Evolutionary conservation across 257 asterid genomes (phyloP), one percentile per base, ranked within the genome.

Genomic region (Catharanthus roseus): DNA sequence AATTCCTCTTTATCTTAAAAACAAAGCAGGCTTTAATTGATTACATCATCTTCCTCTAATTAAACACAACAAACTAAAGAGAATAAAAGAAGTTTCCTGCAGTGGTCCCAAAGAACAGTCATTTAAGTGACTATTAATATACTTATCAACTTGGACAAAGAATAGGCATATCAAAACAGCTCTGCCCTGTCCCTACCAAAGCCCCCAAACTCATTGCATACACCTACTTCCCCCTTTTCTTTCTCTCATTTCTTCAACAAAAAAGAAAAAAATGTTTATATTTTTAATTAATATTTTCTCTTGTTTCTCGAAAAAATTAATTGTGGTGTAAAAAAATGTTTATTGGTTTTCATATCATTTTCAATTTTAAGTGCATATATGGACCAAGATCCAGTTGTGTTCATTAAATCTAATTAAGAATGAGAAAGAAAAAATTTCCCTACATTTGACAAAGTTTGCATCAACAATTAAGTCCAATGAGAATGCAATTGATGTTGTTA

Each of bases 121-220:
- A 72, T 44, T 62, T 64, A 72, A 72, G 38, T 64, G 65, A 72
- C 66, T n/a, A 54, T 72, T 64, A 72, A 64, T 64, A 63, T 51
- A 57, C 62, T 66, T 21, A 63, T 50, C 70, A 72, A 72, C 54
- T 72, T 49, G 71, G 68, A 39, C 21, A 34, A 50, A 26, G 36
- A 38, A 44, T 21, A 23, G 69, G 38, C 50, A n/a, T 61, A 66
- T 64, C 71, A 65, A 47, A 49, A 54, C 71, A 72, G 70, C 76
- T 62, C 64, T 13, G 4, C 34, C 64, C 61, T 47, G 23, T 62
- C 62, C 68, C 61, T 63, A 62, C 62, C 70, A 45, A 45, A 49
- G 39, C 29, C 3, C 3, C 8, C 21, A 34, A 62, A 62, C 47
- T 62, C 67, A 34, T 62, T 62, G 45, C 67, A 19, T 62, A 34